phyloP scores from a whole-genome alignment of 805 yeast genomes.

The Ogataea methylovora region DNA sequence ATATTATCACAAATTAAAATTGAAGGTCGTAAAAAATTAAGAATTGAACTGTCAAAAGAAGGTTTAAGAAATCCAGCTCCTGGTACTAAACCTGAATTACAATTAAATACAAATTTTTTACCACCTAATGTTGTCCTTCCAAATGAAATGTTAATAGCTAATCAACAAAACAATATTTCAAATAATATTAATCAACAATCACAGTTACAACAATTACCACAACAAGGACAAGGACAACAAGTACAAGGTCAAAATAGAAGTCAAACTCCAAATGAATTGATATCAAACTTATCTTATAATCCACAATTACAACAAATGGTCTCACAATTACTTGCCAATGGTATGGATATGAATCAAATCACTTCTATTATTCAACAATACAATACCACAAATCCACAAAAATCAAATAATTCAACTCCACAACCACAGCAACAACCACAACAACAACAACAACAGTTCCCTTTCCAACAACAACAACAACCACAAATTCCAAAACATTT shows the following conservation, averaged over 20 bases:
- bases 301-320: slow-evolving; percentile 27
- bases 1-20: slow-evolving; percentile 37
- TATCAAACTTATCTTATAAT: slow-evolving; percentile 19
- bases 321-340: slow-evolving; percentile 26
- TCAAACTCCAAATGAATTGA: slow-evolving; percentile 13
- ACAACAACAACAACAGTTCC: neutral
- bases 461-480: slow-evolving; percentile 4
- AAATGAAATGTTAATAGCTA: slow-evolving; percentile 30
- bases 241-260: neutral
- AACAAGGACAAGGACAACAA: slow-evolving; percentile 4
- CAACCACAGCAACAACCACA: slow-evolving; percentile 1
- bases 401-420: neutral
- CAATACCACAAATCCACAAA: slow-evolving; percentile 11
- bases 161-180: slow-evolving; percentile 1
- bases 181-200: slow-evolving; percentile 4
- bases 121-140: slow-evolving; percentile 58
- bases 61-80: slow-evolving; percentile 36
- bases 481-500: slow-evolving; percentile 37
- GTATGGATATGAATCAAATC: slow-evolving; percentile 27
- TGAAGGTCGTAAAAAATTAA: slow-evolving; percentile 38
- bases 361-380: slow-evolving; percentile 21
- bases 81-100: slow-evolving; percentile 34
- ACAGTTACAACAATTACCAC: slow-evolving; percentile 1
- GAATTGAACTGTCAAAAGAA: slow-evolving; percentile 58
- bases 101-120: slow-evolving; percentile 35